These are phyloP conservation scores for Thalassiosira delicatula DNA, from an alignment of 352 stramenopile species.

Conservation along the genomic window DNA sequence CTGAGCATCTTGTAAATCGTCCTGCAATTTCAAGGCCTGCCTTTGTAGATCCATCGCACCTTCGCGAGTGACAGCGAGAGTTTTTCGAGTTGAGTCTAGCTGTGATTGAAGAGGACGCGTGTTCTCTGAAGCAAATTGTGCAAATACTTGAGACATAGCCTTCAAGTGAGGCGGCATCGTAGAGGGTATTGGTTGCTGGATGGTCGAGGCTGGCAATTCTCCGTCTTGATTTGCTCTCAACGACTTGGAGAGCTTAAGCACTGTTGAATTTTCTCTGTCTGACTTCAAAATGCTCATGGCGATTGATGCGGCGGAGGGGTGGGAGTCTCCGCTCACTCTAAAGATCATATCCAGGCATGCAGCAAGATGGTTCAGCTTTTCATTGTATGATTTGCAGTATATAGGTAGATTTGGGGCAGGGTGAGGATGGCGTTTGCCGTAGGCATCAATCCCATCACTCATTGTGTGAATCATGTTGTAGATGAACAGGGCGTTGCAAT, in stretches of 20 bases:
- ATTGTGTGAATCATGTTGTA: slow-evolving; percentile 35
- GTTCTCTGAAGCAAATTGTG: slow-evolving; percentile 32
- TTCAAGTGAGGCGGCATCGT: slow-evolving; percentile 41
- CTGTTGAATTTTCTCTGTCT: slow-evolving; percentile 7
- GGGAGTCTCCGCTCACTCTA: slow-evolving; percentile 18
- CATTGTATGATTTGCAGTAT: not conserved
- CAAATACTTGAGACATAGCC: slow-evolving; percentile 50
- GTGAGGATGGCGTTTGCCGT: not conserved
- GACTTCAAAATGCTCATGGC: slow-evolving; percentile 18
- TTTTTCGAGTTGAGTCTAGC: slow-evolving; percentile 24
- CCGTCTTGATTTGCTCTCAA: slow-evolving; percentile 7
- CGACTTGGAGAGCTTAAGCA: slow-evolving; percentile 25
- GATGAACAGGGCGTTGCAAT: slow-evolving; percentile 52
- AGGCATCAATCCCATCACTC: slow-evolving; percentile 29
- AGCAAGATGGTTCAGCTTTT: slow-evolving; percentile 42
- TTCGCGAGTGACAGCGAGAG: slow-evolving; percentile 33
- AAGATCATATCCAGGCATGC: slow-evolving; percentile 40
- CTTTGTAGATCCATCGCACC: slow-evolving; percentile 53
- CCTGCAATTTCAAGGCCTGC: slow-evolving; percentile 37
- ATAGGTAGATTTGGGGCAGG: not conserved
- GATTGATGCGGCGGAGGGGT: not conserved
- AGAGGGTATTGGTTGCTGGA: slow-evolving; percentile 6
- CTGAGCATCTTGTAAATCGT: slow-evolving; percentile 36
- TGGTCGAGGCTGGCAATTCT: slow-evolving; percentile 2
- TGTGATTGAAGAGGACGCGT: slow-evolving; percentile 36